Evolutionary conservation across 768 basidiomycete species (phyloP), one percentile per base, ranked within the genome.

Genomic region (Kwoniella botswanensis): DNA sequence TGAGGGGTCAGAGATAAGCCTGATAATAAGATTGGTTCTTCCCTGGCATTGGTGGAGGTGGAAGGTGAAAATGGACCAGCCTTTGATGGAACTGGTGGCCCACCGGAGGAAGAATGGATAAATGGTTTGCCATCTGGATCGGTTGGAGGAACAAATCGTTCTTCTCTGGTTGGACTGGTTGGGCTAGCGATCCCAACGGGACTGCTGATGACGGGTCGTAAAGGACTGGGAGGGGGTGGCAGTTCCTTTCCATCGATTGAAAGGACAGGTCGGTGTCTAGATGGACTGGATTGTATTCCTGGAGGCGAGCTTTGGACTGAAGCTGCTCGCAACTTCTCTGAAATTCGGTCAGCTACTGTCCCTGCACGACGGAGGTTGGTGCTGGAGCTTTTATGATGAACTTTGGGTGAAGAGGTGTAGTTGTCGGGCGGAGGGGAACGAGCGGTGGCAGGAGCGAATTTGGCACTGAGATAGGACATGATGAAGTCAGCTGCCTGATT

Each of bases 301-400:
- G 70, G 12, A 54, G 50, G 61, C 3, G 53, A n/a, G 24, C 52
- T 62, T 44, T 74, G 73, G 21, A 79, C 63, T 57, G 73, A 77
- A 18, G 82, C 79, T 24, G 74, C 69, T n/a, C 83, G 90, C 57
- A 97, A 88, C 63, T 93, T 91, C 71, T 90, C 88, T 1, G 91
- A 86, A 75, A 97, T 93, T 63, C 93, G 90, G 81, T 96, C 94
- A 1, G 93, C 91, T 57, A 96, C 91, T 61, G 90, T 94, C 17
- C 89, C 87, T 18, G 91, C 58, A 18, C 78, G 65, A 24, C 65
- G 22, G 58, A 78, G 60, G 50, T 59, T 67, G 61, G 72, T 54
- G 35, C 65, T 13, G 6, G 68, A 17, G 17, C 44, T 43, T 56
- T 73, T 71, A 52, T 29, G 50, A 17, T 74, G 70, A 10, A 67